Evolutionary conservation across 2,329 filamentous ascomycete genomes (phyloP), one percentile per base, ranked within the genome.

Genomic region (Monosporascus ibericus): DNA sequence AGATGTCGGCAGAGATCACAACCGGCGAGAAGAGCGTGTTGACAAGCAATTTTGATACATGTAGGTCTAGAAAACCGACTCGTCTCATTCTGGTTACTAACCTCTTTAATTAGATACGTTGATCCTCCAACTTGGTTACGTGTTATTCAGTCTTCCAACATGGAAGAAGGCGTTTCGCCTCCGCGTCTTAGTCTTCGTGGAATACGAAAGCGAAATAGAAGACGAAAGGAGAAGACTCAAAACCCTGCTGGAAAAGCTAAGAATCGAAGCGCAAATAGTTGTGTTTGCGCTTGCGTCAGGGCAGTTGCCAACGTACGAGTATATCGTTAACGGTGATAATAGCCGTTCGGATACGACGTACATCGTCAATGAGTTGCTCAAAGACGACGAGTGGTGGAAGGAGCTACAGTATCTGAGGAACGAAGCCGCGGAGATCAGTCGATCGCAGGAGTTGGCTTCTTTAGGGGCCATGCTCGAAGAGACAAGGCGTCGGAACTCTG

Each of bases 21-120:
- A 76, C 86, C 1, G 84, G 86, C 57, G 79, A 78, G 1, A 81
- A 83, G 63, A 84, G 78, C 57, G 77, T 94, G 6, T 69, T 92
- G 51, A 95, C 90, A 0, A 94, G 88, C 0, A 95, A 95, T 59
- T 95, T 95, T 66, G 90, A 95, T 67, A 95, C 90, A 0, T 95
- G 91, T 78, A 82, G 70, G 80, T 69, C 14, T 18, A 7, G 14
- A n/a, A 24, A 37, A 49, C 11, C 1, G 17, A 18, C 6, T 39
- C 42, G 17, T 18, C 6, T n/a, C 14, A 11, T 34, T 17, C 15
- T 7, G n/a, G 47, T 53, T 27, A 18, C 36, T 50, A 44, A 52
- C 36, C 56, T 67, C 53, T 63, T 54, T 34, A 38, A 18, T 11
- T 24, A 83, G 80, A 86, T 62, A 85, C 90, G 0, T 75, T 95